Evolutionary conservation across 768 basidiomycete species (phyloP), one percentile per base, ranked within the genome.

Genomic region (Boletus sp.): DNA sequence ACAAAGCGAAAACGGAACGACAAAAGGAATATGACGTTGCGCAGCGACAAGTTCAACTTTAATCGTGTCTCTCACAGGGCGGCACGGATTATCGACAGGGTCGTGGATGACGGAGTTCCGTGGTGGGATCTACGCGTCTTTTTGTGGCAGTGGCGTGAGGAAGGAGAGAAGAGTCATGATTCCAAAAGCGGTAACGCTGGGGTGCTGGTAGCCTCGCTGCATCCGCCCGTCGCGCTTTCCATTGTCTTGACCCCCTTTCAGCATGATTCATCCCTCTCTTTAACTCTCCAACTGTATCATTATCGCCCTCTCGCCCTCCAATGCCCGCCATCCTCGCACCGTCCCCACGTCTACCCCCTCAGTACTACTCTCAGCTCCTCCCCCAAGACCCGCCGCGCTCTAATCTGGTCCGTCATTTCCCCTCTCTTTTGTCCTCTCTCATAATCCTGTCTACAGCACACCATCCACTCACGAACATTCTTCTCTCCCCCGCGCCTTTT

Each of bases 301-400:
- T 71, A 65, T 69, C 66, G 33, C 47, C 55, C 49, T 29, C 37
- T 20, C 52, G 20, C 9, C 14, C 35, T 17, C 14, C 53, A 56
- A 78, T 78, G 76, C 73, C 75, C 60, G 64, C 76, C 68, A 78
- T 82, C 70, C 57, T 77, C 65, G 73, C 77, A 15, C 76, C 78
- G 24, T 66, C 71, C 9, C 75, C 77, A 12, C 74, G 73, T 64
- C 59, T 60, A 52, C 71, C 73, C 29, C 58, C 66, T 15, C 67
- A 64, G 32, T 55, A 47, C 45, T 55, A 47, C 45, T 37, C 60
- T 12, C 52, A 28, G 35, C 51, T 63, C 45, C 42, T 68, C 47
- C 2, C 50, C 1, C 63, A 58, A 5, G 56, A 55, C 50, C 18
- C 47, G 1, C 33, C 8, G 5, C 11, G 28, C 36, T 7, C 20